Base-by-base conservation (phyloP, 2,329 filamentous ascomycete species). In the Aspergillus pseudoviridinutans region DNA sequence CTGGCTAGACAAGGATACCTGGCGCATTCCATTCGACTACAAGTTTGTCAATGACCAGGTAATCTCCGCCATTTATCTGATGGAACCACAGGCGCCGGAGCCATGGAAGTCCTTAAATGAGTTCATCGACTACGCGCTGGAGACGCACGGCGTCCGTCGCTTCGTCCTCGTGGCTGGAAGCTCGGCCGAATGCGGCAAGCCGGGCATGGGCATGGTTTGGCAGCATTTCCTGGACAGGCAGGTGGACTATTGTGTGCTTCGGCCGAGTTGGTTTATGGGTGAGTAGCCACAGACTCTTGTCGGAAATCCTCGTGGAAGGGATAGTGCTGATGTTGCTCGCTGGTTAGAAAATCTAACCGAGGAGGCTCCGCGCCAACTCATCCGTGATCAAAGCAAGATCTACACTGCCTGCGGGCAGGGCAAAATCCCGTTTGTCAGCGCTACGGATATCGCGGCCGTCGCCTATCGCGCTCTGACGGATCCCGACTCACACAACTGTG, bases 211-310 rank as follows among this genome's bases (percentile, higher is more conserved):
- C 0, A 59, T 68, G 49, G 71, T 79, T 24, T 74, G 76, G 53
- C 63, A 68, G 35, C 76, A 78, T 55, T 61, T 81, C 22, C 58
- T 68, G 8, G 68, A 74, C 63, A 68, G 77, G 2, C 68, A 72
- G 20, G 63, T 78, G 1, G 76, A 77, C 51, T 82, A 75, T 70
- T 71, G 72, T 3, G 73, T 79, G 7, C 57, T 82, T 61, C 64
- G 78, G 57, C 77, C 79, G 4, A 78, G 74, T n/a, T 83, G 79
- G 78, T 82, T 82, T 57, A 78, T 79, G 69, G 70, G 77, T 78
- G 24, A 25, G 38, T 52, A 17, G 38, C 17, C 6, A 42, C 10
- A 42, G 38, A 42, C 25, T 5, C n/a, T 50, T 20, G 5, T 51
- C 42, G 41, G 9, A 51, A 20, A 29, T 28, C 10, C 44, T 54